These are phyloP conservation scores for Antitrichia curtipendula DNA, from an alignment of 225 moss, liverwort and hornwort species.

Conservation along the genomic window DNA sequence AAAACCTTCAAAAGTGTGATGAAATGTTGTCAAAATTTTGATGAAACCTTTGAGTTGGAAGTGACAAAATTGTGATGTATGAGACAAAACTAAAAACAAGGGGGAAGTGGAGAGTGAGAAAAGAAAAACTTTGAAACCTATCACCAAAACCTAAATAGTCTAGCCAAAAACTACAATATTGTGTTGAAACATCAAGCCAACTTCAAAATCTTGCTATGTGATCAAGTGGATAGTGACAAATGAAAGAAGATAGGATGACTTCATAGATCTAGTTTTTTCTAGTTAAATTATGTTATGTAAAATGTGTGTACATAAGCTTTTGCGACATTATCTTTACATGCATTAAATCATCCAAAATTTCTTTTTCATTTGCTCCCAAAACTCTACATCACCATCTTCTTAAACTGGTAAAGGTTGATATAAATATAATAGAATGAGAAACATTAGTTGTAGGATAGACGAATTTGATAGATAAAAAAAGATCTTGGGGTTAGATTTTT, in stretches of 20 bases:
- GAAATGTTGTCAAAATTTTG: neutral
- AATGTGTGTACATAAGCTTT: too few species aligned
- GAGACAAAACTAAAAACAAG: neutral
- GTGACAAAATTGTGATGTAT: neutral
- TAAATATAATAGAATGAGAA: neutral
- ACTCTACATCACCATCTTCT: neutral
- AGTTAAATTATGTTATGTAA: accelerated
- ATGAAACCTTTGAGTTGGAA: neutral
- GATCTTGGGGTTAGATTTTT: neutral
- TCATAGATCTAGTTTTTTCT: neutral
- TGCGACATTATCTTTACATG: neutral
- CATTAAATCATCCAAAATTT: neutral
- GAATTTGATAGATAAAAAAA: neutral
- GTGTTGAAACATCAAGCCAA: neutral
- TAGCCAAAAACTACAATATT: neutral
- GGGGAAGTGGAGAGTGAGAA: too few species aligned
- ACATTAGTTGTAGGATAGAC: neutral
- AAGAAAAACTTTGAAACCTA: too few species aligned
- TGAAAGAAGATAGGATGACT: neutral
- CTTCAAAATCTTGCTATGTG: neutral
- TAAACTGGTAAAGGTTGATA: neutral
- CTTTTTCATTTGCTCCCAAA: neutral
- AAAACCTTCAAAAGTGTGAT: neutral
- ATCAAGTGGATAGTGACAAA: neutral
- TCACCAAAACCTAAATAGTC: neutral